These are phyloP conservation scores for Hylodesmum podocarpum DNA, from an alignment of 306 rosid genomes.

Conservation along the genomic window DNA sequence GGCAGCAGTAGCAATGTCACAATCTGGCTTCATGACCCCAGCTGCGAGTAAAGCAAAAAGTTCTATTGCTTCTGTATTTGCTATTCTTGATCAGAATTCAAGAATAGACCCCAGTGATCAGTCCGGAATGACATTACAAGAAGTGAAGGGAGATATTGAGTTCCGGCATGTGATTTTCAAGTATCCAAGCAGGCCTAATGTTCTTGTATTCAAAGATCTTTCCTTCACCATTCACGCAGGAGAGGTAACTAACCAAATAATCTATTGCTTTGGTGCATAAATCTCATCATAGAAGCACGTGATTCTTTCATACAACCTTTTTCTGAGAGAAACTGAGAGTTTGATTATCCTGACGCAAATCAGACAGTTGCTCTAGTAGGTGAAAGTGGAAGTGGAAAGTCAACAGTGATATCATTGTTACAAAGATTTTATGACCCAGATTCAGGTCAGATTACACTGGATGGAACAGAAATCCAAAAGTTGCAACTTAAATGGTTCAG, in stretches of 20 bases:
- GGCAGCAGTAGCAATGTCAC: slow-evolving; percentile 58
- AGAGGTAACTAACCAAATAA: slow-evolving; percentile 44
- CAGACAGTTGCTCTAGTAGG: slow-evolving; percentile 83
- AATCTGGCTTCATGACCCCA: slow-evolving; percentile 49
- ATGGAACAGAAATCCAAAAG: too few species aligned
- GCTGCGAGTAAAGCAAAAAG: slow-evolving; percentile 55
- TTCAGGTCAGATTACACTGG: too few species aligned
- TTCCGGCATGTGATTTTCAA: slow-evolving; percentile 58
- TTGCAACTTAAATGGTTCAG: too few species aligned
- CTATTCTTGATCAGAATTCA: slow-evolving; percentile 63
- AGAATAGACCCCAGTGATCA: slow-evolving; percentile 52
- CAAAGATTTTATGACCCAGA: slow-evolving; percentile 72
- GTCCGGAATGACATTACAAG: slow-evolving; percentile 44
- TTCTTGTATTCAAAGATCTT: slow-evolving; percentile 56
- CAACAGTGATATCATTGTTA: slow-evolving; percentile 66
- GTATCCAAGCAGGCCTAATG: slow-evolving; percentile 64
- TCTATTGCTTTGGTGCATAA: not conserved
- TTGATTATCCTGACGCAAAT: not conserved
- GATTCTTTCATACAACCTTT: not conserved
- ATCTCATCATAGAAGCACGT: not conserved
- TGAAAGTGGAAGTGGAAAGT: slow-evolving; percentile 84
- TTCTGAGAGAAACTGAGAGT: slow-evolving; percentile 17
- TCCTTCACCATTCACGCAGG: slow-evolving; percentile 62
- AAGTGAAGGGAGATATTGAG: slow-evolving; percentile 62
- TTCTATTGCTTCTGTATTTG: slow-evolving; percentile 62